Base-by-base conservation (phyloP, 768 basidiomycete genomes). In the Russula sp. region DNA sequence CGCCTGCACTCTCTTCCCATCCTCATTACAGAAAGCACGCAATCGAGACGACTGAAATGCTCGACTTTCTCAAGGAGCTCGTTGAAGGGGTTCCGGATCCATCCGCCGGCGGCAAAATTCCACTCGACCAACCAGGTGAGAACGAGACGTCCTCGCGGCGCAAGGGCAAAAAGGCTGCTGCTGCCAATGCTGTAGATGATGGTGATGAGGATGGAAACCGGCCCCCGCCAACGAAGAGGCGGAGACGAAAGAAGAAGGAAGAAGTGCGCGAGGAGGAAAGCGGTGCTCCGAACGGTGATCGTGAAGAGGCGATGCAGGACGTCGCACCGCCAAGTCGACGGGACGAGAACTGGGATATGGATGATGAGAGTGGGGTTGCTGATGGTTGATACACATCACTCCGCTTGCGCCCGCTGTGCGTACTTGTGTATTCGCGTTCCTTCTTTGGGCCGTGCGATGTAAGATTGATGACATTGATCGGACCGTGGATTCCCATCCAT, bases 61-160 rank as follows among this genome's bases (percentile, higher is more conserved):
- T 98, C 56, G 96, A 98, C 75, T 98, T 98, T 75, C 82, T 98
- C 36, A 90, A 92, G 72, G 94, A 98, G 72, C 85, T 97, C 58
- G 94, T 96, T 26, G 86, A 89, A 71, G 77, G 80, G 40, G 85
- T 96, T 7, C 89, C 92, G 0, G 94, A 98, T 75, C 94, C 94
- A 0, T 89, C 90, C 4, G 85, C 85, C 22, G 90, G 91, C 13
- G 90, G 88, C 2, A 91, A 88, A 0, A 84, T 90, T 49, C 85
- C 89, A 70, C 74, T 91, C 24, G 87, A 89, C 58, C 79, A 79
- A 7, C 88, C 88, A 71, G 79, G 75, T 18, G 87, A 88, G 53
- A 79, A 80, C 16, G 88, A 88, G 24, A 75, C 78, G 8, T 34
- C 62, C 9, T 50, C 61, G 54, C 67, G 84, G 73, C 87, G 86